Evolutionary conservation across 257 asterid species (phyloP), one percentile per base, ranked within the genome.

Genomic region (Primulina eburnea): DNA sequence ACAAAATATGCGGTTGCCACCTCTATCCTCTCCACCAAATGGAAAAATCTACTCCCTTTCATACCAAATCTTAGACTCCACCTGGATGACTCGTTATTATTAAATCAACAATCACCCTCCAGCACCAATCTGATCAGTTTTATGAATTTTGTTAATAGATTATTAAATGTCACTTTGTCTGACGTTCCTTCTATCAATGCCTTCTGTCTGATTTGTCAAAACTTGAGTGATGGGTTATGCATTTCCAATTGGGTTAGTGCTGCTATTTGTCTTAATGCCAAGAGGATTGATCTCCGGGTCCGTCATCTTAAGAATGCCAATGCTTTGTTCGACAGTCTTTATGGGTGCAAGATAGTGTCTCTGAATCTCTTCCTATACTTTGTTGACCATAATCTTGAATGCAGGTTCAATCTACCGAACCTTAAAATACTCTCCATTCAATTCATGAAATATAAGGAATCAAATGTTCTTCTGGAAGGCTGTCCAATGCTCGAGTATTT

Each of bases 1-100:
- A 73, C 72, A 47, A 73, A 68, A 50, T 21, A 60, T 26, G 78
- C 73, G 0, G 73, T 58, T 29, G 70, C 58, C 16, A 74, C 77
- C 65, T 18, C 61, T 24, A 67, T 73, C n/a, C 77, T 73, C 32
- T 66, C 77, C 38, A 67, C 70, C 37, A 60, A 53, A 53, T 74
- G 78, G 78, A 61, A 68, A 61, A 62, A 74, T 58, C 74, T 74
- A 16, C 35, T 68, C 62, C 50, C 66, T 24, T 37, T 53, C 10
- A 68, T 74, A 57, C 74, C 78, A n/a, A 74, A 74, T 24, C 65
- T 74, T 11, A 17, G 6, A 18, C 47, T 74, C 60, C 24, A 2
- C 8, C 53, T 74, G n/a, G 60, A 60, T 2, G 78, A 68, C 70
- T 2, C 28, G 2, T 28, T 61, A 52, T 35, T 67, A 10, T 35